A percentile compares a stretch with the other conserved stretches of the same genome.
Conservation (phyloP, 2,329 filamentous ascomycete genomes). For the Fusarium penzigii region DNA sequence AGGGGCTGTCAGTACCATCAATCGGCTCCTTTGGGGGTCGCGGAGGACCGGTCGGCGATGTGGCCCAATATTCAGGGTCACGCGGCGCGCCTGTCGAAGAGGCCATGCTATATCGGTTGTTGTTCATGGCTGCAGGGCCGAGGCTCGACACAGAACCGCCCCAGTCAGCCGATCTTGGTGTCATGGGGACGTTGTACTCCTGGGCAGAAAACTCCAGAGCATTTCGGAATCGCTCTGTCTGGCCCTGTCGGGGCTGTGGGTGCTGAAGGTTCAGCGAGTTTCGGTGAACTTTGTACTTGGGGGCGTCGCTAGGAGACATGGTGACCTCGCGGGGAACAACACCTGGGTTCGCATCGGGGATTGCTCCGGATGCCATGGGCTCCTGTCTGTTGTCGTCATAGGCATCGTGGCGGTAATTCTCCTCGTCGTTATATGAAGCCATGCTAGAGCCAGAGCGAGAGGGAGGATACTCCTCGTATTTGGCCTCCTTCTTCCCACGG, state of each 20-base stretch:
- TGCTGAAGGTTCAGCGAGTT: constrained; percentile 80
- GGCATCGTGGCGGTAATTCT: constrained; percentile 53
- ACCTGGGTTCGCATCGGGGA: constrained; percentile 36
- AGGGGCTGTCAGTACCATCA: constrained; percentile 43
- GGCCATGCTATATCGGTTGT: constrained; percentile 50
- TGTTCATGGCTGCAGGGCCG: constrained; percentile 50
- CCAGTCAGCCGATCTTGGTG: constrained; percentile 63
- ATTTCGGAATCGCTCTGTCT: constrained; percentile 72
- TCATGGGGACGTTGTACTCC: constrained; percentile 62
- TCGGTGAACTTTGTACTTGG: constrained; percentile 80
- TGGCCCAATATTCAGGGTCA: constrained; percentile 46
- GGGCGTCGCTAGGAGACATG: constrained; percentile 65
- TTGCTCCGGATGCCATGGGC: constrained; percentile 54
- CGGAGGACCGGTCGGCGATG: constrained; percentile 50
- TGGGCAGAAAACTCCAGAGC: constrained; percentile 73
- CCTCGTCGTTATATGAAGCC: constrained; percentile 62
- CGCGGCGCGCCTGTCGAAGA: constrained; percentile 34
- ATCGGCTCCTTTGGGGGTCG: constrained; percentile 65
- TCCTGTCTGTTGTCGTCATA: constrained; percentile 64
- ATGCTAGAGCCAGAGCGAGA: constrained; percentile 80
- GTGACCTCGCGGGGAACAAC: constrained; percentile 47
- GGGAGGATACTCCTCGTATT: constrained; percentile 58
- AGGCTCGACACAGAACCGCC: constrained; percentile 61
- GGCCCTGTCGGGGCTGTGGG: constrained; percentile 73
- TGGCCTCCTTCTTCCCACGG: constrained; percentile 60